phyloP scores from a whole-genome alignment of 1,284 basidiomycete genomes.

The Gymnopus androsaceus region DNA sequence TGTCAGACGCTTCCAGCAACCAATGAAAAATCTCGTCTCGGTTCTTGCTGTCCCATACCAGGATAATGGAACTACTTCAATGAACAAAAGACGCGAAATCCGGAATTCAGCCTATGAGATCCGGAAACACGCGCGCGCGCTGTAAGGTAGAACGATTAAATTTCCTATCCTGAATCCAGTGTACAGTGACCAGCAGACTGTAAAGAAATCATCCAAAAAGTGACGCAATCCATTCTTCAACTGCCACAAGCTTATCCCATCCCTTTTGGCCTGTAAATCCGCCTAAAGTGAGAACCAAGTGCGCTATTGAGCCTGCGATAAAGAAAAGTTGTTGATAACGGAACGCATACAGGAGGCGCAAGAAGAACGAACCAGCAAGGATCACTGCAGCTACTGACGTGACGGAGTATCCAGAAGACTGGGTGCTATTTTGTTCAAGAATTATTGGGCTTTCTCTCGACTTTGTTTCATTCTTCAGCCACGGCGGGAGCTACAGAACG shows the following conservation, averaged over 20 bases:
- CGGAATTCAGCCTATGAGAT: neutral
- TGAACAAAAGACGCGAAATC: neutral
- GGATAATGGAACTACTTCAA: neutral
- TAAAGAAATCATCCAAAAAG: neutral
- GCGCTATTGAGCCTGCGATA: conserved; percentile 46
- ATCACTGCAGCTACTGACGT: conserved; percentile 48
- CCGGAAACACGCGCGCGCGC: neutral
- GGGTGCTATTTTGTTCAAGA: conserved; percentile 11
- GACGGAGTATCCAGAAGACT: conserved; percentile 33
- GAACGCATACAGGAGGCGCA: neutral
- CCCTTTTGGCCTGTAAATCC: conserved; percentile 52
- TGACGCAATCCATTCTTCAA: conserved; percentile 42
- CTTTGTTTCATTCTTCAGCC: neutral
- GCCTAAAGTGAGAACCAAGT: conserved; percentile 50
- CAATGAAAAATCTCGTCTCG: neutral
- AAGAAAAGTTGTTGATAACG: neutral
- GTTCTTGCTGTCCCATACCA: no score
- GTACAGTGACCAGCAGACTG: neutral
- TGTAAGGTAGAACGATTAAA: no score
- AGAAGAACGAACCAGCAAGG: conserved; percentile 40
- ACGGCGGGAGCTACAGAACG: neutral
- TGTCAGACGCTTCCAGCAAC: neutral
- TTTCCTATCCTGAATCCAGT: no score
- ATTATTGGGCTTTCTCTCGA: conserved; percentile 5
- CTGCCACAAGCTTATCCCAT: conserved; percentile 44